Percentiles rank a stretch among this genome's conserved stretches.
phyloP scores from a whole-genome alignment of 1,284 basidiomycete genomes.

The Agroathelia rolfsii region DNA sequence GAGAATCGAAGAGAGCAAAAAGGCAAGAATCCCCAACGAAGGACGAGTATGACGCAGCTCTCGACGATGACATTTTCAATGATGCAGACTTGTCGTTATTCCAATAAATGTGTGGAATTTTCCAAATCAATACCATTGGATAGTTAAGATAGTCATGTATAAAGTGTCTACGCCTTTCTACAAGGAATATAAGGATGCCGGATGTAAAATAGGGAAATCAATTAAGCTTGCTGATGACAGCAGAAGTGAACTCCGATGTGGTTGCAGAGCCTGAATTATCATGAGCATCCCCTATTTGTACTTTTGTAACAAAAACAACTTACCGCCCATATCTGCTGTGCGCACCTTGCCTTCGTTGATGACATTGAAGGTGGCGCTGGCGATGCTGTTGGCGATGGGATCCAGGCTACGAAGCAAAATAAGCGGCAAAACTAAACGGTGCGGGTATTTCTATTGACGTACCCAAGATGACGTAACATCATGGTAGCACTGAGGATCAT shows the following conservation, averaged over 20 bases:
- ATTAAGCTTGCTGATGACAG: conserved; percentile 67
- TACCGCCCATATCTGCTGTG: conserved; percentile 94
- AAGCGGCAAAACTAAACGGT: conserved; percentile 5
- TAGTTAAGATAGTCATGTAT: not conserved
- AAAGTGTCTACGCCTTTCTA: conserved; percentile 1
- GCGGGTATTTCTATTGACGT: conserved; percentile 16
- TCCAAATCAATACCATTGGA: no score
- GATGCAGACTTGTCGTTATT: no score
- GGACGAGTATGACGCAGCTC: conserved; percentile 42
- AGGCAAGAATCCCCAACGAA: conserved; percentile 25
- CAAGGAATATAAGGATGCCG: conserved; percentile 8
- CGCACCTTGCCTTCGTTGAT: conserved; percentile 84
- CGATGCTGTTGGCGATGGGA: conserved; percentile 90
- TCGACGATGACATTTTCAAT: conserved; percentile 31
- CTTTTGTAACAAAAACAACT: conserved; percentile 24
- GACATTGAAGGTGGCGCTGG: conserved; percentile 87
- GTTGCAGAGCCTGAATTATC: conserved; percentile 60
- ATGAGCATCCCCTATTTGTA: no score
- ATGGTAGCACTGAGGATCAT: conserved; percentile 98
- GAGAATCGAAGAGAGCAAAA: conserved; percentile 31
- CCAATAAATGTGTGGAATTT: no score
- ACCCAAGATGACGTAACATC: conserved; percentile 98
- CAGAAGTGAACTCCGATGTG: conserved; percentile 88
- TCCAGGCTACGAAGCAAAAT: conserved; percentile 53
- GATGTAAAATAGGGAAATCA: conserved; percentile 10